Base-by-base conservation (phyloP, 2,329 filamentous ascomycete genomes). In the Ophiostoma sp. region DNA sequence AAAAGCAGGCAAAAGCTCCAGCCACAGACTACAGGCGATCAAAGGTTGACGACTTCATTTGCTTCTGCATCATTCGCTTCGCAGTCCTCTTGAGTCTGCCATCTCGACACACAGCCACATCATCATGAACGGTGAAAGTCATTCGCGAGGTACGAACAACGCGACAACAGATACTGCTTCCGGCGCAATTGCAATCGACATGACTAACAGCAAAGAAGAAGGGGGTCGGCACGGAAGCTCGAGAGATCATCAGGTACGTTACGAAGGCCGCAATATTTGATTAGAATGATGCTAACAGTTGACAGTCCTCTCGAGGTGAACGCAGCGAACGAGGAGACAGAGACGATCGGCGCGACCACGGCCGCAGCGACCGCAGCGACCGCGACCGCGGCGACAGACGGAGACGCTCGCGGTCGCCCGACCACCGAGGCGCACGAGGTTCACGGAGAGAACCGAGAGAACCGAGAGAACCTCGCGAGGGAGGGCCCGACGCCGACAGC, bases 371-470 rank as follows among this genome's bases (percentile, higher is more conserved):
- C 15, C 57, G 57, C 4, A 31, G 33, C 31, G 57, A 59, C 3
- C 57, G 79, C 88, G 94, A 83, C 39, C 69, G 55, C n/a, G 78
- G 79, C 63, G 89, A 90, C 72, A 87, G 91, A 31, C n/a, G 72
- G n/a, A 52, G 74, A 63, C 92, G 95, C 76, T 97, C 95, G 75
- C 91, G 95, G 80, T 98, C 95, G 22, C 95, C 95, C 73, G 91
- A 92, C 78, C 90, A 93, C 80, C 87, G 89, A 79, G 85, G 89
- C 77, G 88, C 91, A 73, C 86, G 91, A 76, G 83, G 86, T 73
- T 84, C 87, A 78, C 92, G 92, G 78, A 92, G 52, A 31, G 52
- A 57, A 9, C 52, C 52, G 1, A 25, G 50, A 25, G 52, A 57
- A 17, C 22, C 52, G 2, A 59, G 55, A 59, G 55, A 59, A 7